phyloP scores from a whole-genome alignment of 73 alveolate genomes.

The Paramecium pentaurelia region DNA sequence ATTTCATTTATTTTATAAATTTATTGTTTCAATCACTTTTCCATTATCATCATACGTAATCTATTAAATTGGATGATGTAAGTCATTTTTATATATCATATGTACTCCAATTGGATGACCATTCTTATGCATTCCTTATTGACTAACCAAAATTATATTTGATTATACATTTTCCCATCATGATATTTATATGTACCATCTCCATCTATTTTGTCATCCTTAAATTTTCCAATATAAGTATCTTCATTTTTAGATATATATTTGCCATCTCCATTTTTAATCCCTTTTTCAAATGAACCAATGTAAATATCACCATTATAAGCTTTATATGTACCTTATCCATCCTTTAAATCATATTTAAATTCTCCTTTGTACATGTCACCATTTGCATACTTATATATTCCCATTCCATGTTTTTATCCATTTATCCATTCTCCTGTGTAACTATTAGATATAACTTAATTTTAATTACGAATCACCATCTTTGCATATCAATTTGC shows the following conservation, averaged over 20 bases:
- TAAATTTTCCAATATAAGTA: not conserved
- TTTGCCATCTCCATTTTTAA: not conserved
- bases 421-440: constrained; percentile 23
- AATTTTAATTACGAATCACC: not conserved
- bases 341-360: not conserved
- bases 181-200: not conserved
- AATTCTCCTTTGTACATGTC: constrained; percentile 8
- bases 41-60: constrained; percentile 13
- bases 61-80: not conserved
- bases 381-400: constrained; percentile 27
- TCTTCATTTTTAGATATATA: not conserved
- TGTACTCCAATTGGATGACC: not conserved
- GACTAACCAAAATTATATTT: not conserved
- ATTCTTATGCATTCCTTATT: not conserved
- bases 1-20: not conserved
- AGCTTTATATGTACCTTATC: constrained; percentile 23
- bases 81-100: not conserved
- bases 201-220: not conserved
- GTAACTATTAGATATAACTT: not conserved
- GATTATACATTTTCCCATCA: not conserved
- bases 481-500: constrained; percentile 20
- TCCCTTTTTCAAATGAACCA: not conserved
- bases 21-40: not conserved
- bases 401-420: constrained; percentile 23
- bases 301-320: not conserved